Evolutionary conservation across 2,329 filamentous ascomycete species (phyloP).

Genomic region (Alternaria arborescens): DNA sequence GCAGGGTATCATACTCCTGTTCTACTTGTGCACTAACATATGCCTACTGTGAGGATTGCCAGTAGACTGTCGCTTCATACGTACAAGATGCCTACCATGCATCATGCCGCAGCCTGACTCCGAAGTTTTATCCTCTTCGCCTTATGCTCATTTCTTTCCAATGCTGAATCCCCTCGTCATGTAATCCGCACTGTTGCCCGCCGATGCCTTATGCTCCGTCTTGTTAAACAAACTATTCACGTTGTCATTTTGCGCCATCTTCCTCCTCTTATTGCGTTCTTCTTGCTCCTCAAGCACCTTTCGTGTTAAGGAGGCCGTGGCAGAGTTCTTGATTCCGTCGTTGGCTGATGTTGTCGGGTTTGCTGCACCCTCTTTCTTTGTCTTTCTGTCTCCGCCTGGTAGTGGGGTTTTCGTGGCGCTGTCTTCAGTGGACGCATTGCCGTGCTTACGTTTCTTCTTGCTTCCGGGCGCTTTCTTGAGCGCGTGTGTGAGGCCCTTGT

Average conservation of each 20-base stretch:
- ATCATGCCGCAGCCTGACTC: not conserved
- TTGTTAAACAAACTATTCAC: conserved; percentile 59
- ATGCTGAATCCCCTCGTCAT: conserved; percentile 60
- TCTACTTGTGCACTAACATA: not conserved
- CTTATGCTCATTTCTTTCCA: conserved; percentile 33
- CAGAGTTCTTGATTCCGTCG: conserved; percentile 83
- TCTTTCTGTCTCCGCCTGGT: conserved; percentile 35
- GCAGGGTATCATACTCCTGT: conserved; percentile 3
- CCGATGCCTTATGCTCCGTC: conserved; percentile 44
- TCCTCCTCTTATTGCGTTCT: conserved; percentile 79
- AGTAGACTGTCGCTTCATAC: not conserved
- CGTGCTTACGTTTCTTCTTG: conserved; percentile 79
- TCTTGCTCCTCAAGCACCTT: conserved; percentile 89
- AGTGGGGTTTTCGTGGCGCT: conserved; percentile 21
- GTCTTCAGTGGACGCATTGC: conserved; percentile 14
- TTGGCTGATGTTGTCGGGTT: conserved; percentile 9
- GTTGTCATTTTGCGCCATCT: conserved; percentile 65
- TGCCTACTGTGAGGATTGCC: not conserved
- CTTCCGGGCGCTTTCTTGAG: conserved; percentile 77
- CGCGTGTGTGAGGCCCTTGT: conserved; percentile 80
- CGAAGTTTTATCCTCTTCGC: not conserved
- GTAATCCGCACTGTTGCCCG: conserved; percentile 57
- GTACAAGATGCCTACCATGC: not conserved
- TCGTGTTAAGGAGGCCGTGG: conserved; percentile 84
- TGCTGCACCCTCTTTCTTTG: conserved; percentile 27